Conservation (phyloP, 1,139 yeast species). For the Arxiozyma telluris region DNA sequence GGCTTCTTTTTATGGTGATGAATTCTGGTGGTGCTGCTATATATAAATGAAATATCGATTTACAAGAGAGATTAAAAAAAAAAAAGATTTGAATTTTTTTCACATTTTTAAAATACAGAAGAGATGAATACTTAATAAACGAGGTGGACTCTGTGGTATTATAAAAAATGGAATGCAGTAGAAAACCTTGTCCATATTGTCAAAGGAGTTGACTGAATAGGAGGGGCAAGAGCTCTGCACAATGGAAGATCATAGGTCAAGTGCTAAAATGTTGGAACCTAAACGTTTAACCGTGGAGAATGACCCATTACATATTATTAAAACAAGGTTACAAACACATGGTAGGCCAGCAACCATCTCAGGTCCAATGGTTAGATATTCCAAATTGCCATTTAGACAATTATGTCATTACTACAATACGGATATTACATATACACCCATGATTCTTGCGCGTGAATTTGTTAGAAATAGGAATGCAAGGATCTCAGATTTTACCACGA, state of each 20-base stretch:
- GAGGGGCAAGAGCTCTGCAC: not conserved
- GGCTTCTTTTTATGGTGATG: too few relatives aligned
- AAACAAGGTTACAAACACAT: slow-evolving; percentile 21
- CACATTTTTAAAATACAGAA: too few relatives aligned
- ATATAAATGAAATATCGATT: too few relatives aligned
- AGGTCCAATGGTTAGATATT: slow-evolving; percentile 97
- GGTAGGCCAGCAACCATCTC: slow-evolving; percentile 42
- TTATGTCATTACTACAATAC: slow-evolving; percentile 63
- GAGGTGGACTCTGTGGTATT: not conserved
- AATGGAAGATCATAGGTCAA: not conserved
- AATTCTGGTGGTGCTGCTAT: too few relatives aligned
- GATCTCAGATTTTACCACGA: slow-evolving; percentile 75
- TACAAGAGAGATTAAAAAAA: too few relatives aligned
- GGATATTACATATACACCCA: slow-evolving; percentile 88
- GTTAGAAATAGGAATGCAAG: slow-evolving; percentile 79
- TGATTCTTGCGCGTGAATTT: slow-evolving; percentile 93
- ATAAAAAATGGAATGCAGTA: too few relatives aligned
- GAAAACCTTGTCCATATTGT: not conserved
- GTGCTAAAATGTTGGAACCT: slow-evolving; percentile 7
- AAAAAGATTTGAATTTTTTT: too few relatives aligned
- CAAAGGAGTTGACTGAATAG: not conserved
- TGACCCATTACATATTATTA: slow-evolving; percentile 28
- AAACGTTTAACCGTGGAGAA: slow-evolving; percentile 14
- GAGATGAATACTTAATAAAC: not conserved
- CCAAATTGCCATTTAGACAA: slow-evolving; percentile 85